These are phyloP conservation scores for Penicillium daleae DNA, from an alignment of 495 filamentous ascomycete genomes.

Conservation along the genomic window DNA sequence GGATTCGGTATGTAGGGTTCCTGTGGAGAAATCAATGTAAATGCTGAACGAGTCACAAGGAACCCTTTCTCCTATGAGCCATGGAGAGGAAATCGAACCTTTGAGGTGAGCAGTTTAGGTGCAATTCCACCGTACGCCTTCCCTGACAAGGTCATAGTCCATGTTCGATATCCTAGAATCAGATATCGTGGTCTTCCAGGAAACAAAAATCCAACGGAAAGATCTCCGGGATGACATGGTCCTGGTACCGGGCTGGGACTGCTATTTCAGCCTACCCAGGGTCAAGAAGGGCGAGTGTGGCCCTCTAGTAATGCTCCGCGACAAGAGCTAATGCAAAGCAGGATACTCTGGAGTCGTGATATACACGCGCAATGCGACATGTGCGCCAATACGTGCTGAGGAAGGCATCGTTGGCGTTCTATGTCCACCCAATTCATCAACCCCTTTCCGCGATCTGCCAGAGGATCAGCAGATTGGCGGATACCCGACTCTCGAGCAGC, in stretches of 20 bases:
- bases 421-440: slow-evolving; percentile 72
- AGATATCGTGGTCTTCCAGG: slow-evolving; percentile 94
- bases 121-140: background rate
- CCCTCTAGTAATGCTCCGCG: background rate
- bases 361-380: slow-evolving; percentile 88
- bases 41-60: slow-evolving; percentile 41
- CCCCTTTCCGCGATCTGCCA: slow-evolving; percentile 76
- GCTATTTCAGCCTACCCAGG: slow-evolving; percentile 89
- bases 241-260: slow-evolving; percentile 92
- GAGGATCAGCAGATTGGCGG: slow-evolving; percentile 86
- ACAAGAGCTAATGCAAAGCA: slow-evolving; percentile 33
- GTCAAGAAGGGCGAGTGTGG: slow-evolving; percentile 75
- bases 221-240: slow-evolving; percentile 97
- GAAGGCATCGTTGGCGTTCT: slow-evolving; percentile 89
- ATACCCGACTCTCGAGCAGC: slow-evolving; percentile 73
- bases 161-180: slow-evolving; percentile 96
- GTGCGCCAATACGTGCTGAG: slow-evolving; percentile 87
- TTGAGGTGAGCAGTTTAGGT: slow-evolving; percentile 56
- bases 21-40: background rate
- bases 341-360: slow-evolving; percentile 97
- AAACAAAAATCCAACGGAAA: slow-evolving; percentile 95
- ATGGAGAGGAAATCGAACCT: slow-evolving; percentile 88
- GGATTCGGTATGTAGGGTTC: slow-evolving; percentile 69
- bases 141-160: slow-evolving; percentile 46
- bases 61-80: slow-evolving; percentile 96